Evolutionary conservation across 495 filamentous ascomycete genomes (phyloP).

Genomic region (Trichoderma gamsii): DNA sequence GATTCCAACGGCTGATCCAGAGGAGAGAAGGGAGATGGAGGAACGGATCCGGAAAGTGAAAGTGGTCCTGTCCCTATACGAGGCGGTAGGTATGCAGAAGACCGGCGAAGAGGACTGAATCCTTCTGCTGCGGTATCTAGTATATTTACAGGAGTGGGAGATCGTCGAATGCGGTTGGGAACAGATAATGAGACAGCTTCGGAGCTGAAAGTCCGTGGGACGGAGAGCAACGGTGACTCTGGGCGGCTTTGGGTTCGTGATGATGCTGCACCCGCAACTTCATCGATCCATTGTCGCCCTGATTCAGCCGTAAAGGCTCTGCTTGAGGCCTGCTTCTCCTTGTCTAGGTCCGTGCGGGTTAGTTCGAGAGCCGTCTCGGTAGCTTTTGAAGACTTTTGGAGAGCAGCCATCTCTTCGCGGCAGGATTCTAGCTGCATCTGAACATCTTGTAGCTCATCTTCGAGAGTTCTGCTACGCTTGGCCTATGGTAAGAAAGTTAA

Average conservation of each 20-base stretch:
- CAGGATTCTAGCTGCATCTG: conserved; percentile 49
- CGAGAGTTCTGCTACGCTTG: conserved; percentile 63
- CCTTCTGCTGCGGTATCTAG: conserved; percentile 28
- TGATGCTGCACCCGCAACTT: conserved; percentile 32
- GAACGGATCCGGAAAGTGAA: conserved; percentile 7
- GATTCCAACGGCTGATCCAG: conserved; percentile 27
- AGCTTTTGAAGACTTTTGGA: conserved; percentile 58
- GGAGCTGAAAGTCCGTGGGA: conserved; percentile 41
- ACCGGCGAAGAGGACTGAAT: conserved; percentile 20
- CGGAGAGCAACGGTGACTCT: conserved; percentile 38
- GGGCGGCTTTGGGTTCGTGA: conserved; percentile 38
- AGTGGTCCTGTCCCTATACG: conserved; percentile 31
- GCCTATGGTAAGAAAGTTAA: conserved; percentile 43
- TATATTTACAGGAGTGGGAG: conserved; percentile 40
- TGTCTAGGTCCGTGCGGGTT: conserved; percentile 39
- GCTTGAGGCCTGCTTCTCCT: conserved; percentile 50
- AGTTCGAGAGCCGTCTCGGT: conserved; percentile 56
- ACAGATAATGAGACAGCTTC: conserved; percentile 41
- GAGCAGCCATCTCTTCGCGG: conserved; percentile 54
- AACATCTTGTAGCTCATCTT: conserved; percentile 77
- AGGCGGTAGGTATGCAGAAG: conserved; percentile 31
- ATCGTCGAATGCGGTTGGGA: conserved; percentile 38
- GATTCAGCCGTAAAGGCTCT: conserved; percentile 42
- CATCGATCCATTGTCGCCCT: conserved; percentile 68
- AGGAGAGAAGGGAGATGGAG: conserved; percentile 11